phyloP scores from a whole-genome alignment of 371 early-diverging fungal genomes.

The Mucor ambiguus region DNA sequence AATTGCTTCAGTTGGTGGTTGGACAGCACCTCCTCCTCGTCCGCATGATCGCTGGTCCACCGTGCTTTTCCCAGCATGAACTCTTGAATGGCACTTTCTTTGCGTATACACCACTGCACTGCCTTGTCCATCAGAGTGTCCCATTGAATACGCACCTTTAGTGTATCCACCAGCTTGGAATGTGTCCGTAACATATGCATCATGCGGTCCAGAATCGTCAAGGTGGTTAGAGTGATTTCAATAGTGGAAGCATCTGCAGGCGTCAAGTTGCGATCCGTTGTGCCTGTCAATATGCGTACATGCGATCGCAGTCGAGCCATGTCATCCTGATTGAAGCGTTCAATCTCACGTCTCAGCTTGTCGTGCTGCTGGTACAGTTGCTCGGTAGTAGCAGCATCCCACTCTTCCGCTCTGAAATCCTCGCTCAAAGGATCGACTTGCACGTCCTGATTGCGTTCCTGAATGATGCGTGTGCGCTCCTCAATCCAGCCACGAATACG shows the following conservation, averaged over 20 bases:
- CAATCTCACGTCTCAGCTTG: conserved; percentile 46
- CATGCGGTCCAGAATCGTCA: conserved; percentile 39
- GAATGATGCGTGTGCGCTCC: conserved; percentile 37
- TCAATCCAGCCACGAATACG: conserved; percentile 56
- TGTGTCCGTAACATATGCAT: conserved; percentile 24
- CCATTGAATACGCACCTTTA: conserved; percentile 37
- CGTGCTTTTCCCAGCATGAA: conserved; percentile 22
- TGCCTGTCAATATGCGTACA: conserved; percentile 37
- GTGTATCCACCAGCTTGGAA: conserved; percentile 25
- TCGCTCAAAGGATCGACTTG: conserved; percentile 35
- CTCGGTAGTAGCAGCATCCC: conserved; percentile 16
- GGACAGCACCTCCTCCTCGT: conserved; percentile 9
- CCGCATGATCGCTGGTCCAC: conserved; percentile 12
- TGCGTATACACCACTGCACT: conserved; percentile 11
- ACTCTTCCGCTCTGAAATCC: conserved; percentile 16
- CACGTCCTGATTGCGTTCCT: conserved; percentile 26
- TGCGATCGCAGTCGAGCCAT: conserved; percentile 54
- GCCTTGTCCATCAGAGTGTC: conserved; percentile 23
- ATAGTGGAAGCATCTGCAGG: conserved; percentile 57
- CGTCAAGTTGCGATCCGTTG: conserved; percentile 27
- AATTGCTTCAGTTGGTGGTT: conserved; percentile 13
- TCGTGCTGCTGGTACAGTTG: conserved; percentile 37
- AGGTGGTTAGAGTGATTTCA: conserved; percentile 45
- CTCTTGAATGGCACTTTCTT: conserved; percentile 12
- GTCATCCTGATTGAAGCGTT: conserved; percentile 54